Evolutionary conservation across 352 stramenopile genomes (phyloP).

Genomic region (Paralagenidium karlingii): DNA sequence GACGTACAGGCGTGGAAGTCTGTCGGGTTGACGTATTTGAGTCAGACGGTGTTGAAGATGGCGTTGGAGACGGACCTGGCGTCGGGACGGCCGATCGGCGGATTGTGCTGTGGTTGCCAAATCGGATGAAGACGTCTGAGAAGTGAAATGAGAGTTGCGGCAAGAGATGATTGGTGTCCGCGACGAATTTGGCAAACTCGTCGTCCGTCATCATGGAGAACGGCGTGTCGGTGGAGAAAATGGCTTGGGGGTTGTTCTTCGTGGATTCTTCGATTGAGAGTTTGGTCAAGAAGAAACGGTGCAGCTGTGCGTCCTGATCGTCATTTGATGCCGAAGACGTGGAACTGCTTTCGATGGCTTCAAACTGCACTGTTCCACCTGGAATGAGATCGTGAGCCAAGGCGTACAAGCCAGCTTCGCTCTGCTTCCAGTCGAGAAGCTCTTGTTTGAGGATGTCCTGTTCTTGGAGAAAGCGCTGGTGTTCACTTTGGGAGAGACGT

Average conservation of each 20-base stretch:
- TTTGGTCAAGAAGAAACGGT: constrained; percentile 49
- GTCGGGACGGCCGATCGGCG: no score
- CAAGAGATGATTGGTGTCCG: constrained; percentile 25
- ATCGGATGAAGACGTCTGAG: no score
- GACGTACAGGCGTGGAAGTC: not conserved
- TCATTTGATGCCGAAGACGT: no score
- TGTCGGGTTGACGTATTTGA: no score
- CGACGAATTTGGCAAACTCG: constrained; percentile 43
- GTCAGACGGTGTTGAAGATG: no score
- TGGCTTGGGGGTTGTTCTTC: constrained; percentile 30
- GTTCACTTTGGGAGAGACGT: no score
- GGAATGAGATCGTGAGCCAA: not conserved
- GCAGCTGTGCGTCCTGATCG: no score
- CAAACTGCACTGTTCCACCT: no score
- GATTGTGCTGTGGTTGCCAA: no score
- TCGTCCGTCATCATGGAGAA: constrained; percentile 64
- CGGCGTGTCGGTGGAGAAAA: constrained; percentile 51
- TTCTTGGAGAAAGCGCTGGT: not conserved
- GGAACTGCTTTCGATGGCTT: no score
- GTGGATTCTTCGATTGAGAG: constrained; percentile 34
- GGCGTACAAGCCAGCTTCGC: not conserved
- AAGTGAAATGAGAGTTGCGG: no score
- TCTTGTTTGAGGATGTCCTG: not conserved
- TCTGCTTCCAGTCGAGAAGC: not conserved
- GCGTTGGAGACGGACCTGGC: no score